These are phyloP conservation scores for Rhodomyrtus psidioides DNA, from an alignment of 441 rosid genomes.

Conservation along the genomic window DNA sequence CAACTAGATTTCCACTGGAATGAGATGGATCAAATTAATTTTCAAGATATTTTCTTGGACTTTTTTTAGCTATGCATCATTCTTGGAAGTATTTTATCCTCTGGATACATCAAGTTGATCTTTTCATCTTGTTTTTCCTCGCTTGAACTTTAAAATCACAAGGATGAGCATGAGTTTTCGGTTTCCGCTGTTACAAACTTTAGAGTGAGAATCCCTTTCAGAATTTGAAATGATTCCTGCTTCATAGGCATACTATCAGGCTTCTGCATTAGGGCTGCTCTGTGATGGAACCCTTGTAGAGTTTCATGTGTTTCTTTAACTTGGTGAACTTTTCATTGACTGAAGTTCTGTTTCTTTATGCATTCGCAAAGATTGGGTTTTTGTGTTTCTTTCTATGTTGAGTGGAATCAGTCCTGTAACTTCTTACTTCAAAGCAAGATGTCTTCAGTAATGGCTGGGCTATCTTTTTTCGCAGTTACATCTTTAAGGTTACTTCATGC, in stretches of 20 bases:
- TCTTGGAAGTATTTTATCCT: background rate
- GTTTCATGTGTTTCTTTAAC: background rate
- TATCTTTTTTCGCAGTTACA: background rate
- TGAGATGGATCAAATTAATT: background rate
- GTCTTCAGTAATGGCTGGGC: background rate
- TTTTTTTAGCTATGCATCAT: background rate
- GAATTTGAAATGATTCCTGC: background rate
- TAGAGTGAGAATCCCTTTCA: background rate
- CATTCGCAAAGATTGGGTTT: background rate
- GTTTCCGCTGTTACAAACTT: background rate
- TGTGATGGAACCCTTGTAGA: background rate
- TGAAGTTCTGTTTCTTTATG: background rate
- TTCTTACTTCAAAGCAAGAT: background rate
- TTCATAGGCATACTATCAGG: background rate
- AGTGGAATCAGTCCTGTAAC: background rate
- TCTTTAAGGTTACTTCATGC: background rate
- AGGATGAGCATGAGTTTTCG: background rate
- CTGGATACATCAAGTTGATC: background rate
- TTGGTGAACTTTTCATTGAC: background rate
- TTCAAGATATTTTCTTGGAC: background rate
- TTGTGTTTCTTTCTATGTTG: background rate
- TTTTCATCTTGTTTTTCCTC: background rate
- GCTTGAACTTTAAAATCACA: background rate
- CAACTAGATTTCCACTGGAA: background rate
- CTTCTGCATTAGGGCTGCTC: background rate